Evolutionary conservation across 2,329 filamentous ascomycete genomes (phyloP), one percentile per base, ranked within the genome.

Genomic region (Trichophyton benhamiae): DNA sequence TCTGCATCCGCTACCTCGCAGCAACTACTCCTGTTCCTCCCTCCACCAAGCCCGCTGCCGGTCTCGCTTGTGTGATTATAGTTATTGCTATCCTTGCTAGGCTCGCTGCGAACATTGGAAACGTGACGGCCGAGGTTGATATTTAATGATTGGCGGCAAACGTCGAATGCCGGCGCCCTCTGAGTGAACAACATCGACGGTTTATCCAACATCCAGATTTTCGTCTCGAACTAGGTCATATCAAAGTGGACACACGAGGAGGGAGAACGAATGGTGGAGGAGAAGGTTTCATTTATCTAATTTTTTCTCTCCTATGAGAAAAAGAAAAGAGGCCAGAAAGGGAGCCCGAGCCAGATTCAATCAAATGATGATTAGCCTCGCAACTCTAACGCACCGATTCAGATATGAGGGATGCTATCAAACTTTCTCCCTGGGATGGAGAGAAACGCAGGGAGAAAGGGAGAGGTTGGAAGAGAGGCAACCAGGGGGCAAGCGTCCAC

Each of bases 111-210:
- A 30, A n/a, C 49, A 53, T 33, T 53, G 22, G 49, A 53, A 15
- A 53, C 9, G 9, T 17, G 49, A 60, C 57, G 62, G 57, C 53
- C 57, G 49, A 63, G 61, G 61, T 53, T 55, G 55, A 61, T 57
- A 61, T 60, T 65, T 65, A 65, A 58, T 64, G 63, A 62, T 60
- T 61, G 44, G 64, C 60, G 63, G 64, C 62, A 67, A 66, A 60
- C 66, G 66, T 57, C 61, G 65, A 70, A 69, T 59, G 67, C 59
- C 46, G 70, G 66, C 53, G 67, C 68, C 64, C 72, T 70, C 61
- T 72, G 73, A 69, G 74, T 74, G 69, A 72, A 75, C 71, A 74
- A 72, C 72, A 75, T 75, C 36, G 48, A 33, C 59, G 57, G 55
- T 58, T 44, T 25, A 17, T 52, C 49, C 44, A 42, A 42, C 55